These are phyloP conservation scores for Entonaema liquescens DNA, from an alignment of 495 filamentous ascomycete species.

Conservation along the genomic window DNA sequence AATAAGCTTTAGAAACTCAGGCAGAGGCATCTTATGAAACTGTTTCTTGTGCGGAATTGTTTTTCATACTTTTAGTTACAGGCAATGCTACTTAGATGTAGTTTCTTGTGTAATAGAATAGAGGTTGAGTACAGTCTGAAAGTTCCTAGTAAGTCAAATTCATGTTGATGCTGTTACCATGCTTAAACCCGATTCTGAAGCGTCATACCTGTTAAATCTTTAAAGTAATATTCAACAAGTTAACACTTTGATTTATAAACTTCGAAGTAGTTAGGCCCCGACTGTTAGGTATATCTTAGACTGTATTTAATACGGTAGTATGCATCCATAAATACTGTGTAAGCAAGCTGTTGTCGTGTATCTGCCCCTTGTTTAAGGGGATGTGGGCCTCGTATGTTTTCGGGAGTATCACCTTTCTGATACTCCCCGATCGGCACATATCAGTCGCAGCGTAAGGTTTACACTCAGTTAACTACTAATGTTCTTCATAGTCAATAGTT, in stretches of 20 bases:
- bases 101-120: neutral
- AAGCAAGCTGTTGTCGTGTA: neutral
- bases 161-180: neutral
- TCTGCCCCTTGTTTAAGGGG: neutral
- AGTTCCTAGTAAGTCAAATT: neutral
- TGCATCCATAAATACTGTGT: neutral
- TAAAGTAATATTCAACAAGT: neutral
- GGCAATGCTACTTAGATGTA: neutral
- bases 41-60: neutral
- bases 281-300: too few species aligned
- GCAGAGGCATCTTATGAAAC: neutral
- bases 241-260: neutral
- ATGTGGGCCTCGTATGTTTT: neutral
- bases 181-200: neutral
- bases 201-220: neutral
- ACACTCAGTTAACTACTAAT: neutral
- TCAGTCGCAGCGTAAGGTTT: neutral
- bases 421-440: slow-evolving; percentile 5
- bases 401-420: neutral
- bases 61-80: neutral
- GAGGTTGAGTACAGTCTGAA: neutral
- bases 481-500: neutral
- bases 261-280: too few species aligned
- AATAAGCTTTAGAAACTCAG: too few species aligned
- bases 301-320: too few species aligned